Percentiles rank a stretch among this genome's conserved stretches.
Conservation (phyloP, 306 rosid genomes). For the Mimosa bimucronata region DNA sequence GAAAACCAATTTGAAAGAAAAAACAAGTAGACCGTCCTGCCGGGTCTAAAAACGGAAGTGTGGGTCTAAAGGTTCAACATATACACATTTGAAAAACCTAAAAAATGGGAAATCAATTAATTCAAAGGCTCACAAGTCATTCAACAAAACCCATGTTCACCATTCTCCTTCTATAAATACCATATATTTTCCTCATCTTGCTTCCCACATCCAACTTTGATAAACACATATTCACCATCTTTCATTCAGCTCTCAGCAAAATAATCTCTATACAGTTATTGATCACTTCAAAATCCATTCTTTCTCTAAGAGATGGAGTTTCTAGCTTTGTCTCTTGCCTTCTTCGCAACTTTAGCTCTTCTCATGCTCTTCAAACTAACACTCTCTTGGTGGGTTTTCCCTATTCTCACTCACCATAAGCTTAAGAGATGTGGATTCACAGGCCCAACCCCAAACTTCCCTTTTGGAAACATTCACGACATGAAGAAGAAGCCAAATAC, state of each 20-base stretch:
- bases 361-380: slow-evolving; percentile 39
- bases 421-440: slow-evolving; percentile 67
- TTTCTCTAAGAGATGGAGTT: slow-evolving; percentile 33
- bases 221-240: neutral
- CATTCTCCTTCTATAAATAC: slow-evolving; percentile 6
- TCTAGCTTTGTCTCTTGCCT: slow-evolving; percentile 3
- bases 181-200: neutral
- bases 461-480: slow-evolving; percentile 73
- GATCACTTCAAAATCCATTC: too few relatives aligned
- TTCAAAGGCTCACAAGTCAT: neutral
- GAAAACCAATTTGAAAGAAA: neutral
- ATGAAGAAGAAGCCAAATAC: slow-evolving; percentile 33
- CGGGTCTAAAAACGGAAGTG: neutral
- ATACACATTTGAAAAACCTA: neutral
- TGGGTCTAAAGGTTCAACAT: neutral
- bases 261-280: too few relatives aligned
- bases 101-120: neutral
- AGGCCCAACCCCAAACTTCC: slow-evolving; percentile 81
- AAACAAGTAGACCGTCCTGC: neutral
- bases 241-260: neutral
- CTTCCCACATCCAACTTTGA: neutral
- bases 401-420: slow-evolving; percentile 43
- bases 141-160: neutral
- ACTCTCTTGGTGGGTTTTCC: slow-evolving; percentile 71
- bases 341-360: slow-evolving; percentile 28